phyloP scores from a whole-genome alignment of 2,329 filamentous ascomycete genomes.

The Meredithiella fracta region DNA sequence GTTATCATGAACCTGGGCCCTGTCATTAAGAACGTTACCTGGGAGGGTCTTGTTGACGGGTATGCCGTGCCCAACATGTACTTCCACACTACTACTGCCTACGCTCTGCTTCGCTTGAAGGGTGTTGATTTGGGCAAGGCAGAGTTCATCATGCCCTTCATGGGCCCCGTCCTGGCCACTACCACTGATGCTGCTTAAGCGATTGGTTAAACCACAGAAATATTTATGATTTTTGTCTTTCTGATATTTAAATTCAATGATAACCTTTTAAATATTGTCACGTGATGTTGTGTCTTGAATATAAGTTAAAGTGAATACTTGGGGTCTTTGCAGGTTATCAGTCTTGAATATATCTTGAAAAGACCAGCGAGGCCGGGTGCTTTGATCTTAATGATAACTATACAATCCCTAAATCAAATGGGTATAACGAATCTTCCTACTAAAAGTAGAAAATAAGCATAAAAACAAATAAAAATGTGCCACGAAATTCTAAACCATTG shows the following conservation, averaged over 20 bases:
- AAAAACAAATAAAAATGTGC: not conserved
- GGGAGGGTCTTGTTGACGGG: conserved; percentile 17
- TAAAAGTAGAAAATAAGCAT: not conserved
- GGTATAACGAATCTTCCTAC: too few relatives aligned
- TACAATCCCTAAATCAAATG: too few relatives aligned
- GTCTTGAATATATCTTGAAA: too few relatives aligned
- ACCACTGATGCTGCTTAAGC: not conserved
- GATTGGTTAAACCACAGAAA: not conserved
- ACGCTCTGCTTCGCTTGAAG: conserved; percentile 37
- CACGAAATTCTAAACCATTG: conserved; percentile 19
- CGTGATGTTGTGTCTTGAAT: too few relatives aligned
- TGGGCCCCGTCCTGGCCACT: conserved; percentile 10
- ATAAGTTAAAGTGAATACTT: too few relatives aligned
- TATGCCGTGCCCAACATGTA: conserved; percentile 42
- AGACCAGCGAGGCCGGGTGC: too few relatives aligned
- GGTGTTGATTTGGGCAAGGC: conserved; percentile 42
- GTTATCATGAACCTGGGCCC: conserved; percentile 19
- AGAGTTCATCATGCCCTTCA: conserved; percentile 26
- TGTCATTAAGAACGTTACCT: conserved; percentile 11
- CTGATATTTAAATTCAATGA: too few relatives aligned
- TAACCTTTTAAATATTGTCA: too few relatives aligned
- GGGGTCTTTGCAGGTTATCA: too few relatives aligned
- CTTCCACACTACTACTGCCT: conserved; percentile 42
- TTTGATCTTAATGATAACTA: too few relatives aligned
- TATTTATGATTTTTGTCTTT: not conserved